phyloP scores from a whole-genome alignment of 2,329 filamentous ascomycete species.

The Zymoseptoria pseudotritici region DNA sequence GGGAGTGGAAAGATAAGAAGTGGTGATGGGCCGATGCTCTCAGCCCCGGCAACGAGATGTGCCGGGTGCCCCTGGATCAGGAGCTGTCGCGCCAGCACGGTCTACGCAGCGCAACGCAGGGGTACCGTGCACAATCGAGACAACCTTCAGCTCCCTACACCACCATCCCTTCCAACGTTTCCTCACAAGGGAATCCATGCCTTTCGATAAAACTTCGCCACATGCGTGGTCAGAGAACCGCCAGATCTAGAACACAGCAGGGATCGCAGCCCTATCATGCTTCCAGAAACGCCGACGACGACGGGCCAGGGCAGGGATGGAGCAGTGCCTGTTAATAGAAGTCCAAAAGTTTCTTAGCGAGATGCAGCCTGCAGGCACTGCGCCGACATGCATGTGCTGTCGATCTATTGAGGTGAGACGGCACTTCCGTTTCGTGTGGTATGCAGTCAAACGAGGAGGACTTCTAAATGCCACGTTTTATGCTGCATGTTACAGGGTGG shows the following conservation, averaged over 20 bases:
- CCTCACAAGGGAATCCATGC: too few relatives aligned
- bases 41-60: background rate
- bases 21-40: background rate
- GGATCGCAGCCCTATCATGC: background rate
- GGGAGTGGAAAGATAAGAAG: background rate
- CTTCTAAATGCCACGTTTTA: background rate
- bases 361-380: background rate
- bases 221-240: background rate
- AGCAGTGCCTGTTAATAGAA: background rate
- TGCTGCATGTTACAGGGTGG: background rate
- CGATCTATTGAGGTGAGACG: background rate
- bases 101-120: too few relatives aligned
- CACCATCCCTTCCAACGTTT: too few relatives aligned
- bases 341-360: background rate
- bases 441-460: background rate
- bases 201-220: too few relatives aligned
- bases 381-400: background rate
- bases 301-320: background rate
- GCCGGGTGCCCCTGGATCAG: background rate
- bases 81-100: background rate
- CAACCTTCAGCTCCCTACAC: too few relatives aligned
- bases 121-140: too few relatives aligned
- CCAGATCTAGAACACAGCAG: background rate
- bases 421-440: background rate
- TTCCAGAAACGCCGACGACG: background rate